These are phyloP conservation scores for Camptophora hylomeconis DNA, from an alignment of 2,329 filamentous ascomycete species.

Conservation along the genomic window DNA sequence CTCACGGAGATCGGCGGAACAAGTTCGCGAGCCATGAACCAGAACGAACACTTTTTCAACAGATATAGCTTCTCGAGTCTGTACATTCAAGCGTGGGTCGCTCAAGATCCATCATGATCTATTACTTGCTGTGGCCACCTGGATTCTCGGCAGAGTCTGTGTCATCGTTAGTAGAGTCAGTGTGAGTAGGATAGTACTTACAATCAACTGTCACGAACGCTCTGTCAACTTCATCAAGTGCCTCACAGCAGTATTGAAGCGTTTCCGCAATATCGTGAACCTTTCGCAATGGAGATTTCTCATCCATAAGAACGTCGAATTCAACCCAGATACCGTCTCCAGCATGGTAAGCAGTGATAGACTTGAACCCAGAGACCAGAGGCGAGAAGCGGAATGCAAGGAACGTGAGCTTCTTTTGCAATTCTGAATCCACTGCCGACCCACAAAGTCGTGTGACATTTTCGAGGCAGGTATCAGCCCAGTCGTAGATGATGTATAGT, in stretches of 20 bases:
- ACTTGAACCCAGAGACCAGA: constrained; percentile 42
- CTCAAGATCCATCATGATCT: no score
- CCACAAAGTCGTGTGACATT: constrained; percentile 48
- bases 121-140: constrained; percentile 4
- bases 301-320: constrained; percentile 45
- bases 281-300: constrained; percentile 37
- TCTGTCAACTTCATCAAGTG: constrained; percentile 37
- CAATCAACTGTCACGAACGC: constrained; percentile 41
- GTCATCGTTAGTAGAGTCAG: background rate
- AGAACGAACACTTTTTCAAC: no score
- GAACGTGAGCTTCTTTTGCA: constrained; percentile 45
- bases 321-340: constrained; percentile 53
- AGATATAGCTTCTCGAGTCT: no score
- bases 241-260: constrained; percentile 44
- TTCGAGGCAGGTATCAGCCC: constrained; percentile 48
- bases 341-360: constrained; percentile 45
- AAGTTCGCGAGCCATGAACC: no score
- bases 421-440: constrained; percentile 38
- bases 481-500: constrained; percentile 56
- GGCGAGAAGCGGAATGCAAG: constrained; percentile 45
- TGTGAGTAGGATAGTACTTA: constrained; percentile 18
- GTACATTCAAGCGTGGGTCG: no score
- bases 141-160: constrained; percentile 6
- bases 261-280: constrained; percentile 51
- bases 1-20: no score